A percentile compares a stretch with the other conserved stretches of the same genome.
phyloP scores from a whole-genome alignment of 306 rosid genomes.

The Luffa aegyptiaca region DNA sequence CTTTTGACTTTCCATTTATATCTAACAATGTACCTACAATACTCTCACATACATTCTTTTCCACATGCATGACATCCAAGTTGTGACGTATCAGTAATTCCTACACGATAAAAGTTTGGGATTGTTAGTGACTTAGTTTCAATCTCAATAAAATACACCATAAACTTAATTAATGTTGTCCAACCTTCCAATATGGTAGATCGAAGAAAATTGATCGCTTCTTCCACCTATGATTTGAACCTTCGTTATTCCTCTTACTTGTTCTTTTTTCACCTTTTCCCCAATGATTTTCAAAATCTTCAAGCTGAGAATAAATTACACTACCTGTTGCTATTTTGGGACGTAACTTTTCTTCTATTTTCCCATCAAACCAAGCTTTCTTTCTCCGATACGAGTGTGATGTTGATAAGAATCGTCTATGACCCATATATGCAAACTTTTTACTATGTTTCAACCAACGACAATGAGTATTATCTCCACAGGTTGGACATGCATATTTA shows the following conservation, averaged over 20 bases:
- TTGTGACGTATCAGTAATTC: neutral
- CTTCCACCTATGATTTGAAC: too few relatives aligned
- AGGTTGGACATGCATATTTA: neutral
- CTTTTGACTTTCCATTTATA: neutral
- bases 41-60: neutral
- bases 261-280: too few relatives aligned
- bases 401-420: neutral
- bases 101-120: neutral
- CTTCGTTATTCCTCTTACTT: too few relatives aligned
- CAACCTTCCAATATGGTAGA: too few relatives aligned
- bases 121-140: neutral
- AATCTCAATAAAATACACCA: neutral
- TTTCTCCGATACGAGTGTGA: too few relatives aligned
- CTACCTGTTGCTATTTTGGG: too few relatives aligned
- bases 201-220: too few relatives aligned
- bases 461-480: neutral
- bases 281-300: too few relatives aligned
- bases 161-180: too few relatives aligned
- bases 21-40: neutral
- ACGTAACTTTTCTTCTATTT: too few relatives aligned
- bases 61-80: neutral
- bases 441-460: neutral
- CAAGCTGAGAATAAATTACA: too few relatives aligned
- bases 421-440: neutral
- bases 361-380: too few relatives aligned